These are phyloP conservation scores for Chaetothyriales sp. DNA, from an alignment of 2,329 filamentous ascomycete genomes.

Conservation along the genomic window DNA sequence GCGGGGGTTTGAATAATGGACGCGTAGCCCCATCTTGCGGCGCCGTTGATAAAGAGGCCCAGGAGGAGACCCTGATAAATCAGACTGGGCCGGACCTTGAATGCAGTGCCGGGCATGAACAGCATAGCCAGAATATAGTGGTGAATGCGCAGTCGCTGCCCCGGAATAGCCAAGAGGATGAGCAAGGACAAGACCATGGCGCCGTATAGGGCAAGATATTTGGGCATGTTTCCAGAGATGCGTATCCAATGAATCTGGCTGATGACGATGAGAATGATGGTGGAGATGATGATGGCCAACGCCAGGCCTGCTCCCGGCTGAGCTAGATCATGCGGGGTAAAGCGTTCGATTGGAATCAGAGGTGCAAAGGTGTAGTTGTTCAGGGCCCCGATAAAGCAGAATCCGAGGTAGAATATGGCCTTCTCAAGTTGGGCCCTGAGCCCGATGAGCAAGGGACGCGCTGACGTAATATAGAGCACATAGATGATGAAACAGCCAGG, in stretches of 20 bases:
- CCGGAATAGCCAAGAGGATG: constrained; percentile 57
- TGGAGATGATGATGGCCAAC: constrained; percentile 60
- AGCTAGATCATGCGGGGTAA: constrained; percentile 83
- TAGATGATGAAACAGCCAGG: constrained; percentile 78
- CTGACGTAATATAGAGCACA: constrained; percentile 74
- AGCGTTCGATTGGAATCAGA: constrained; percentile 78
- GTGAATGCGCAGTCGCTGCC: constrained; percentile 74
- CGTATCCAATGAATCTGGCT: constrained; percentile 77
- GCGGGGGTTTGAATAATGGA: constrained; percentile 69
- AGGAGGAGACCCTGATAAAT: constrained; percentile 81
- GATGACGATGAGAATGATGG: constrained; percentile 53
- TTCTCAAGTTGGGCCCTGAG: constrained; percentile 80
- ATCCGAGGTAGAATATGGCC: constrained; percentile 76
- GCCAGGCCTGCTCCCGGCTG: constrained; percentile 82
- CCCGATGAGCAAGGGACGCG: constrained; percentile 55
- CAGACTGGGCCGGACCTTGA: constrained; percentile 74
- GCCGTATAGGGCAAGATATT: constrained; percentile 64
- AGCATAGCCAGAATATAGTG: constrained; percentile 87
- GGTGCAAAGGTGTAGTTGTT: constrained; percentile 86
- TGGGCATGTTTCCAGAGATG: constrained; percentile 65
- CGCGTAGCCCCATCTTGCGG: constrained; percentile 89
- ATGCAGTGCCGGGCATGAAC: constrained; percentile 71
- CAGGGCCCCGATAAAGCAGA: constrained; percentile 77
- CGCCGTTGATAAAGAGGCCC: constrained; percentile 85
- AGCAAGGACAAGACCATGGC: constrained; percentile 55